Conservation (phyloP, 345 rosid genomes). For the Lepidium sativum region DNA sequence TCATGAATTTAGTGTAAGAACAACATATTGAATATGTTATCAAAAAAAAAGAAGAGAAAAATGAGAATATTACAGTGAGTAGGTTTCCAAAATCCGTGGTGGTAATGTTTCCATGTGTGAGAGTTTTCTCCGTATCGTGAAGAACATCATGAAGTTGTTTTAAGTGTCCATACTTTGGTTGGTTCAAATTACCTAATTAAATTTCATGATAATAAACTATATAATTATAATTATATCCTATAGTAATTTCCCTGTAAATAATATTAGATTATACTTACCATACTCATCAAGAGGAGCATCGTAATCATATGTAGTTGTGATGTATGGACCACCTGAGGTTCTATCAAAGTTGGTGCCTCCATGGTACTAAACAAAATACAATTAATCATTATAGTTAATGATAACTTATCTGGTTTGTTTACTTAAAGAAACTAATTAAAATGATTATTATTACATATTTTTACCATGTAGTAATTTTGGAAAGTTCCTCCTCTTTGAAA, state of each 20-base stretch:
- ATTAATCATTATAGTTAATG: background rate
- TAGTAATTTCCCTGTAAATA: background rate
- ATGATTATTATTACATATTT: background rate
- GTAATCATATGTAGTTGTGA: constrained; percentile 51
- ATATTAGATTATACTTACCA: constrained; percentile 21
- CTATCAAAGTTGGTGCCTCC: constrained; percentile 70
- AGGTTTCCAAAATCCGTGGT: constrained; percentile 31
- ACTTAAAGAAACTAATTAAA: background rate
- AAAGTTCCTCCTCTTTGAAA: constrained; percentile 47
- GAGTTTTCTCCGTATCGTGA: constrained; percentile 41
- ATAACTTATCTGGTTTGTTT: background rate
- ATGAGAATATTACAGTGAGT: constrained; percentile 18
- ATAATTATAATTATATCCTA: background rate
- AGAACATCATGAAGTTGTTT: constrained; percentile 53
- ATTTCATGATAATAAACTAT: background rate
- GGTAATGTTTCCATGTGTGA: constrained; percentile 45
- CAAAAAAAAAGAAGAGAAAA: background rate
- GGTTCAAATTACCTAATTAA: constrained; percentile 48
- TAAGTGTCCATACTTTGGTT: constrained; percentile 73
- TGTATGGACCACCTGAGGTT: constrained; percentile 57
- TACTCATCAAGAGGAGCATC: constrained; percentile 57
- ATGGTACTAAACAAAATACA: constrained; percentile 35
- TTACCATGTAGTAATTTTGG: constrained; percentile 63
- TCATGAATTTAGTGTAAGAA: background rate
- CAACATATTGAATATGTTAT: background rate